Evolutionary conservation across 1,139 yeast species (phyloP), one percentile per base, ranked within the genome.

Genomic region (Wickerhamomyces sp.): DNA sequence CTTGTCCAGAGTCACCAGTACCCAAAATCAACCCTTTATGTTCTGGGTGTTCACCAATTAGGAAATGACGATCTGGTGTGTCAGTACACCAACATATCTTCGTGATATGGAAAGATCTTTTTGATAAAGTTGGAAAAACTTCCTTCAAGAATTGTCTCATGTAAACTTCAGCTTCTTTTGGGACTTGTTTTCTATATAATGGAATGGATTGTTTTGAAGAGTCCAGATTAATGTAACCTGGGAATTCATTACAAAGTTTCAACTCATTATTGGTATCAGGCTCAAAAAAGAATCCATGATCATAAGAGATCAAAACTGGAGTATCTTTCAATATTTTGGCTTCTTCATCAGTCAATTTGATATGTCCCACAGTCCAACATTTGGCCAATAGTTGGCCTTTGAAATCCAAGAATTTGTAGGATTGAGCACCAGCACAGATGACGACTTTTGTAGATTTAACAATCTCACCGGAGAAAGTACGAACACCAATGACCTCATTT

Each of bases 1-100:
- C 73, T 49, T 69, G 72, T 3, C 73, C 75, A 8, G 74, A 69
- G 49, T 69, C 75, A 41, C 78, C 78, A 7, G 73, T 60, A 3
- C 72, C 74, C 5, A 69, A 63, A 34, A 55, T 63, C 5, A 69
- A 55, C 0, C 46, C 43, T 32, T 45, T 54, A 15, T 44, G 46
- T 2, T 55, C 49, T 0, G 78, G 78, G 33, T 68, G 68, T 23
- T 58, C 56, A 47, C 71, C 75, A 34, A 73, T 66, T 23, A 73
- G 58, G 45, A 72, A 72, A 46, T 71, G 61, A 13, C 73, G 64
- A 45, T 68, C 69, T 4, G 67, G 56, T 10, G 76, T 69, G 48
- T 73, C 78, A 0, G 72, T 72, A 44, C 71, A 65, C 78, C 78
- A 73, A 51, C 78, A 72, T 7, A 67, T 59, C 52, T 69, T 71